Conservation (phyloP, 2,329 filamentous ascomycete species). For the Coniella vitis region DNA sequence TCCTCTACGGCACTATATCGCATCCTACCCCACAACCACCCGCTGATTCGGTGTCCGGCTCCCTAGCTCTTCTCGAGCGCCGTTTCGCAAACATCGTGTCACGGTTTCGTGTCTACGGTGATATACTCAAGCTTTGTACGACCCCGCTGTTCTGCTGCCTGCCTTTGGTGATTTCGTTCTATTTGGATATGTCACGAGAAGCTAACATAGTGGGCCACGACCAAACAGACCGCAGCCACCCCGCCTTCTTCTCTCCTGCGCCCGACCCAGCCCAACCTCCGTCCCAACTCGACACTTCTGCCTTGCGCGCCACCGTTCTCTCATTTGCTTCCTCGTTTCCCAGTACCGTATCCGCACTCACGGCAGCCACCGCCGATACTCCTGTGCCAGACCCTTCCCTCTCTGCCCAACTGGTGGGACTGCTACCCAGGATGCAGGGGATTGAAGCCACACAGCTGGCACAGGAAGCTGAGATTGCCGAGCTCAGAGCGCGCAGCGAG, state of each 20-base stretch:
- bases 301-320: conserved; percentile 49
- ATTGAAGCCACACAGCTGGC: conserved; percentile 53
- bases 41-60: conserved; percentile 34
- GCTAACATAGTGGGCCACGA: background rate
- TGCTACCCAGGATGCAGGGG: conserved; percentile 56
- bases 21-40: conserved; percentile 26
- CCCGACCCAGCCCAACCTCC: conserved; percentile 36
- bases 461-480: conserved; percentile 56
- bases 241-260: conserved; percentile 44
- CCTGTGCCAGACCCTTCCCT: conserved; percentile 49
- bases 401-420: conserved; percentile 48
- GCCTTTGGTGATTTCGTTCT: background rate
- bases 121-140: conserved; percentile 55
- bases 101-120: conserved; percentile 48
- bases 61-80: conserved; percentile 45
- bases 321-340: conserved; percentile 50
- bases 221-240: conserved; percentile 42
- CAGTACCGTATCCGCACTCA: conserved; percentile 49
- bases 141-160: background rate
- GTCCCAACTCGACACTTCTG: conserved; percentile 43
- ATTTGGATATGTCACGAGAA: background rate
- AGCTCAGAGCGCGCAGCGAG: conserved; percentile 58
- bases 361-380: conserved; percentile 45
- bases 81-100: conserved; percentile 45
- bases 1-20: conserved; percentile 44